Conservation (phyloP, 208 protist species). For the Crithidia mellificae region DNA sequence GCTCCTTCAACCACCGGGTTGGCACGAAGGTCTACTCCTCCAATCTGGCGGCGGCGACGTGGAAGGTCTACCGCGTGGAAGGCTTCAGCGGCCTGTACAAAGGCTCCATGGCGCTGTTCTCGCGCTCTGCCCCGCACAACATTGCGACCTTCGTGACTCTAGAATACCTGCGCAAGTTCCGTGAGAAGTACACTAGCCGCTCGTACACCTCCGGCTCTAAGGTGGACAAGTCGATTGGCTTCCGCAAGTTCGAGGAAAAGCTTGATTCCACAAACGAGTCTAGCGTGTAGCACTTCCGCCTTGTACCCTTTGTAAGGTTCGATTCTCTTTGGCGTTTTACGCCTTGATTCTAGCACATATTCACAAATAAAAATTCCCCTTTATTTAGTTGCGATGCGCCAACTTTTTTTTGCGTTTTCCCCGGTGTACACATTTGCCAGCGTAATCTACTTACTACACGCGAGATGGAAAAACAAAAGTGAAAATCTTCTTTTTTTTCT, state of each 20-base stretch:
- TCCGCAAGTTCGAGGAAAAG: constrained; percentile 20
- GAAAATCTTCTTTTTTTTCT: too few species aligned
- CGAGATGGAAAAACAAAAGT: too few species aligned
- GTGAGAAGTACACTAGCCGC: constrained; percentile 45
- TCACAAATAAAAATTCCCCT: too few species aligned
- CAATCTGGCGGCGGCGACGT: constrained; percentile 36
- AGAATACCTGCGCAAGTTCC: constrained; percentile 53
- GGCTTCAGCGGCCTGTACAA: constrained; percentile 77
- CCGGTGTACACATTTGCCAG: too few species aligned
- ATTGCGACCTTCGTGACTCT: constrained; percentile 62
- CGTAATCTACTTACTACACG: too few species aligned
- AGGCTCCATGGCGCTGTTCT: constrained; percentile 54
- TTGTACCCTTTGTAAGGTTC: too few species aligned
- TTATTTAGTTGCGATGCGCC: too few species aligned
- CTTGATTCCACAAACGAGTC: constrained; percentile 14
- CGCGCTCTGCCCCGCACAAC: constrained; percentile 63
- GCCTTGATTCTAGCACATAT: too few species aligned
- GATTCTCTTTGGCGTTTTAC: too few species aligned
- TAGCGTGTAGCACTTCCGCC: constrained; percentile 11
- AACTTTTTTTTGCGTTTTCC: too few species aligned
- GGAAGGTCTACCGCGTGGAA: constrained; percentile 58
- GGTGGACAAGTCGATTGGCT: constrained; percentile 40
- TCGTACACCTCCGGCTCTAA: constrained; percentile 59
- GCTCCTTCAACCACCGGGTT: constrained; percentile 46
- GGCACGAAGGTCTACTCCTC: constrained; percentile 33